Evolutionary conservation across 2,329 filamentous ascomycete genomes (phyloP), one percentile per base, ranked within the genome.

Genomic region (Xylaria sp.): DNA sequence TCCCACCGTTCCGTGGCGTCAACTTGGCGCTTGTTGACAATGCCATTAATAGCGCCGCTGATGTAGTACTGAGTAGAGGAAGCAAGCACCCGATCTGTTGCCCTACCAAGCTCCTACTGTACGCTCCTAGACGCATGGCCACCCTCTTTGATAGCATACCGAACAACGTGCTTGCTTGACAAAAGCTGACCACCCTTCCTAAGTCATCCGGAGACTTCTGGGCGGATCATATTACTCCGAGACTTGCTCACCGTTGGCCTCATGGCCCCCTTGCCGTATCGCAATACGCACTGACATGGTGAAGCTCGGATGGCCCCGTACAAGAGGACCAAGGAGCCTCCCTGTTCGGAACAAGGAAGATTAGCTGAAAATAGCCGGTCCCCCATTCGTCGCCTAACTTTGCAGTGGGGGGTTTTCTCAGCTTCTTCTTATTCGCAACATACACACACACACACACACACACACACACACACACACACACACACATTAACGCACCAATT

Each of bases 361-460:
- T 50, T 49, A 56, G 64, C 64, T 64, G 64, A 66, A 64, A 66
- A 66, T 66, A 66, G 55, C 54, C 57, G 49, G 35, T 33, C 51
- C 62, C 64, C 54, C 15, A 66, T 66, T 66, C 64, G 64, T 57
- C 64, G 64, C 64, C 64, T 66, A 64, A 66, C 55, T 61, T n/a
- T 49, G 15, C 37, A 42, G 50, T 33, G 51, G 25, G 8, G 51
- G 25, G 9, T 19, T n/a, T n/a, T 25, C 40, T 63, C 58, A 66
- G 64, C 64, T 64, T 60, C 47, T 64, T 63, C 40, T 49, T n/a
- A 43, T 51, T 54, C 14, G 49, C 40, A 60, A 54, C 50, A n/a
- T n/a, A n/a, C n/a, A n/a, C n/a, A n/a, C n/a, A n/a, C n/a, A n/a
- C n/a, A n/a, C n/a, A 55, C 53, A 54, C 57, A 57, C 42, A 46